Base-by-base conservation (phyloP, 176 grass and related monocot genomes). In the Triticum turgidum region DNA sequence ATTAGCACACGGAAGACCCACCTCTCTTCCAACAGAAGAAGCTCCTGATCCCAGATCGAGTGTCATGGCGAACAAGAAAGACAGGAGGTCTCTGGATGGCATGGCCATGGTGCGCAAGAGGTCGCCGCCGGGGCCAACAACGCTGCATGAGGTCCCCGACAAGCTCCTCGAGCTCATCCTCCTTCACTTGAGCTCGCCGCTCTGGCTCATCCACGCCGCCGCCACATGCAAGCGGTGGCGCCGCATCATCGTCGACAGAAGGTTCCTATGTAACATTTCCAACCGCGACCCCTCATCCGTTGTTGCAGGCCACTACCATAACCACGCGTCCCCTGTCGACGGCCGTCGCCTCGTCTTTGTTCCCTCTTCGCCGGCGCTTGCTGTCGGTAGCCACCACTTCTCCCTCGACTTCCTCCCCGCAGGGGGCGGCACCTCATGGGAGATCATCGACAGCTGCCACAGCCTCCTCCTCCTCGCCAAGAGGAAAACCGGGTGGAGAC, bases 221-320 rank as follows among this genome's bases (percentile, higher is more conserved):
- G 73, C 64, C 9, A 52, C 64, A 3, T 86, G 84, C 65, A 79
- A 18, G 47, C 63, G 75, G 10, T 86, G 64, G 84, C 84, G 84
- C 64, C 64, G 75, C 38, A 7, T 84, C 0, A 20, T 32, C 27
- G 12, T 59, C 18, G 21, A 10, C 63, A 5, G 0, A 9, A 22
- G 9, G 7, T 81, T 81, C 15, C 4, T 32, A 2, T 0, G 0
- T 2, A 7, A 10, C 12, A 62, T 41, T 0, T 10, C 61, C 10
- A 3, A 7, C 3, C n/a, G 7, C 20, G 11, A 14, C 1, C 9
- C 52, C 15, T 56, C 52, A 56, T 20, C 1, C 6, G 20, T 62
- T 3, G 72, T 77, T 0, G 74, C 47, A 7, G 83, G 73, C 18
- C 8, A 68, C 73, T 84, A 85, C 73, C 29, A 78, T 4, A 27